Percentiles rank a stretch among this genome's conserved stretches.
Evolutionary conservation across 305 asterid species (phyloP).

Genomic region (Lippia alba): DNA sequence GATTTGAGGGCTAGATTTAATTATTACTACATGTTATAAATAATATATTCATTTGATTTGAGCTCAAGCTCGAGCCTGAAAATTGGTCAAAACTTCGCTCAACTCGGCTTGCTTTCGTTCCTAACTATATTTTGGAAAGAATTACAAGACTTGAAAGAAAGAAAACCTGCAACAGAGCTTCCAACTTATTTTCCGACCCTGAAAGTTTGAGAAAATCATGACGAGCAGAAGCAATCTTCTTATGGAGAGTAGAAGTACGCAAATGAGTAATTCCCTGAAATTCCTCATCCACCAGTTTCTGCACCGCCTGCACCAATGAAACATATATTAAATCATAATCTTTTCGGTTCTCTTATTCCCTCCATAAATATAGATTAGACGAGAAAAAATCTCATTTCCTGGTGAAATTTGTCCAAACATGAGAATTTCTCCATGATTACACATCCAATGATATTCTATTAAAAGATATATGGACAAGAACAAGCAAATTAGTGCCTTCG

Average conservation of each 20-base stretch:
- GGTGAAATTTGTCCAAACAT: not conserved
- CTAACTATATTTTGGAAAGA: not conserved
- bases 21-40: too few relatives aligned
- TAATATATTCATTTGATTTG: too few relatives aligned
- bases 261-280: slow-evolving; percentile 88
- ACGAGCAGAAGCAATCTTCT: slow-evolving; percentile 92
- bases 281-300: slow-evolving; percentile 89
- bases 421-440: not conserved
- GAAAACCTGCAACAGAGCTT: slow-evolving; percentile 88
- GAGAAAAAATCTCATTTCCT: not conserved
- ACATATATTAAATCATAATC: slow-evolving; percentile 19
- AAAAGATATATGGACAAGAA: slow-evolving; percentile 3
- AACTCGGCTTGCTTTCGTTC: too few relatives aligned
- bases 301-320: slow-evolving; percentile 72
- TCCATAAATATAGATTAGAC: not conserved
- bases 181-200: slow-evolving; percentile 96
- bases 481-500: not conserved
- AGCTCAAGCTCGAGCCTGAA: too few relatives aligned
- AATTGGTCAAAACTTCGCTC: too few relatives aligned
- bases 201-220: slow-evolving; percentile 95
- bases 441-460: not conserved
- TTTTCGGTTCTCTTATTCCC: slow-evolving; percentile 2
- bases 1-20: too few relatives aligned
- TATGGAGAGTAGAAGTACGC: slow-evolving; percentile 92
- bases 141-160: not conserved